phyloP scores from a whole-genome alignment of 83 land plant species.

The Larix sibirica region DNA sequence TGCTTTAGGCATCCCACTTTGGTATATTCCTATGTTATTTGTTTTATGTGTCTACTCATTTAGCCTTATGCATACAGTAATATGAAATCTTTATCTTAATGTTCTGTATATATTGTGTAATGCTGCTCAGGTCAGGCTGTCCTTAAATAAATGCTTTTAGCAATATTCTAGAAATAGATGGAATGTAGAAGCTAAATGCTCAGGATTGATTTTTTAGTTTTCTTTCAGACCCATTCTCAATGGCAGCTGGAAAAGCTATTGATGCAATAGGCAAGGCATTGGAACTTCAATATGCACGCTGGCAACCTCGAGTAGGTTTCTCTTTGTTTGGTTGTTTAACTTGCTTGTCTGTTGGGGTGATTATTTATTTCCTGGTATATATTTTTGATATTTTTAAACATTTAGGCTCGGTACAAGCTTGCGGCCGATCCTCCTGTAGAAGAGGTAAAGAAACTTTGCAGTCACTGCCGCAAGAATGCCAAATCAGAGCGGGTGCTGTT shows the following conservation, averaged over 20 bases:
- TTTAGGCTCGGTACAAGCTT: conserved; percentile 85
- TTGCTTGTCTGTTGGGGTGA: not conserved
- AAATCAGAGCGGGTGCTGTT: conserved; percentile 89
- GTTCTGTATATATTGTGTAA: no score
- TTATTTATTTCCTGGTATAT: conserved; percentile 15
- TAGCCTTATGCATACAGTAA: no score
- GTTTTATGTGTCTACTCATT: no score
- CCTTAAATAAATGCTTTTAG: not conserved
- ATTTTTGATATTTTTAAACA: not conserved
- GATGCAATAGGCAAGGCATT: conserved; percentile 86
- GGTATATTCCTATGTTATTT: no score
- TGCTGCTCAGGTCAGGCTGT: not conserved
- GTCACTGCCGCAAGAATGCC: conserved; percentile 77
- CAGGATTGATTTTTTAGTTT: not conserved
- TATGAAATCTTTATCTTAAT: no score
- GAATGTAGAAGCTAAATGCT: not conserved
- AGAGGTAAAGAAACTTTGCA: conserved; percentile 89
- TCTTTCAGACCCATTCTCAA: conserved; percentile 76
- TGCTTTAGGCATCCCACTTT: no score
- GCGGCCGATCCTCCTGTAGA: conserved; percentile 92
- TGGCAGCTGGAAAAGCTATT: conserved; percentile 85
- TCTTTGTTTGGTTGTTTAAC: not conserved
- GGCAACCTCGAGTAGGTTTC: conserved; percentile 89
- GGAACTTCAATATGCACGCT: conserved; percentile 88
- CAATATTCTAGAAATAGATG: not conserved